A percentile compares a stretch with the other conserved stretches of the same genome.
Evolutionary conservation across 106 monocot species (phyloP).

Genomic region (Phalaenopsis equestris): DNA sequence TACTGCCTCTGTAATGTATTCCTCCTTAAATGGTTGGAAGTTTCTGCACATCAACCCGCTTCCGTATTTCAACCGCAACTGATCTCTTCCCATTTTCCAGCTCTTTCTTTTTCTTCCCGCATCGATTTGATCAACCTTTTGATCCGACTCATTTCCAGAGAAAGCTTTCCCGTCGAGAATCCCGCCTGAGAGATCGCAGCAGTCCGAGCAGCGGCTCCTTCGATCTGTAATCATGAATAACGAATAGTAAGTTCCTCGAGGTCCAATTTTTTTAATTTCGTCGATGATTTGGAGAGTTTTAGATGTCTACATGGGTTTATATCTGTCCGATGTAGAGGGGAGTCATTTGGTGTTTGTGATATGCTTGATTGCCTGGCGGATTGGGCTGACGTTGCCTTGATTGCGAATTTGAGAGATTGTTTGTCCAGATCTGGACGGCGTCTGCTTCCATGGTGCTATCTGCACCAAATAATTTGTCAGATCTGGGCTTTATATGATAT

Average conservation of each 20-base stretch:
- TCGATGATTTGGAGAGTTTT: not conserved
- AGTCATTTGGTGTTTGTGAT: not conserved
- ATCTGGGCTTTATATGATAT: slow-evolving; percentile 1
- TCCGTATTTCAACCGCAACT: not conserved
- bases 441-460: no score
- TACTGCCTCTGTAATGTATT: not conserved
- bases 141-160: not conserved
- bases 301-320: not conserved
- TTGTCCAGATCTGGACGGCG: not conserved
- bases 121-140: slow-evolving; percentile 1
- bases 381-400: not conserved
- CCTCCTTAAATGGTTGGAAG: not conserved
- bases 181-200: not conserved
- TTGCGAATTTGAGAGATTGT: not conserved
- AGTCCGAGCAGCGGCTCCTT: not conserved
- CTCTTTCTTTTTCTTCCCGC: not conserved
- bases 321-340: not conserved
- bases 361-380: not conserved
- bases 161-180: not conserved
- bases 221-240: slow-evolving; percentile 4
- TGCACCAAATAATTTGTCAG: not conserved
- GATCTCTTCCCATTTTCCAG: not conserved
- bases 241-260: slow-evolving; percentile 4
- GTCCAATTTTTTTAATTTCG: not conserved
- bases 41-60: not conserved